Percentiles rank a stretch among this genome's conserved stretches.
Evolutionary conservation across 2,329 filamentous ascomycete species (phyloP).

Genomic region (Phaeosphaeriaceae sp.): DNA sequence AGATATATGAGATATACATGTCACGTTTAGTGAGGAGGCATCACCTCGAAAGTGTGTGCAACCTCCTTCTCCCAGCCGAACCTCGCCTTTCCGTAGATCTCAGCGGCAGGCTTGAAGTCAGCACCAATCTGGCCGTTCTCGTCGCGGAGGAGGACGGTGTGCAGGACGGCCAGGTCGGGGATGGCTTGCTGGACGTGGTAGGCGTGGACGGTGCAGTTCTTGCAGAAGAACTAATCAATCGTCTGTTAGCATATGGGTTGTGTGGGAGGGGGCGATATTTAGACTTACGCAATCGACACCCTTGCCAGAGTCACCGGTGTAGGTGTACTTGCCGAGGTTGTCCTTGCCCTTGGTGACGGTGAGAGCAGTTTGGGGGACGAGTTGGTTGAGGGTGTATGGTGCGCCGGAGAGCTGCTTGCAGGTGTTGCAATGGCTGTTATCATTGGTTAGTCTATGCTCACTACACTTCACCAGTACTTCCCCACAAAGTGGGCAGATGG

Average conservation of each 20-base stretch:
- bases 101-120: slow-evolving; percentile 58
- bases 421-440: slow-evolving; percentile 61
- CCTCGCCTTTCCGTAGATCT: slow-evolving; percentile 63
- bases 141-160: slow-evolving; percentile 58
- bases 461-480: not conserved
- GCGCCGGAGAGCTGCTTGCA: slow-evolving; percentile 62
- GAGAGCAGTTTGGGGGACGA: slow-evolving; percentile 58
- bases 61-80: slow-evolving; percentile 61
- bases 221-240: slow-evolving; percentile 58
- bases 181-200: slow-evolving; percentile 64
- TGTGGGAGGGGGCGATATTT: not conserved
- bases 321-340: slow-evolving; percentile 58
- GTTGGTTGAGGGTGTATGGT: slow-evolving; percentile 62
- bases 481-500: not conserved
- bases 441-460: not conserved
- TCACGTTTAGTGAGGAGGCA: slow-evolving; percentile 48
- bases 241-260: not conserved
- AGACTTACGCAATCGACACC: slow-evolving; percentile 56
- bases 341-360: slow-evolving; percentile 60
- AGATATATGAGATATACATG: not conserved
- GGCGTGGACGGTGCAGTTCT: slow-evolving; percentile 62
- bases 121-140: slow-evolving; percentile 40
- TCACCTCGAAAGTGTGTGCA: slow-evolving; percentile 53
- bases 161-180: slow-evolving; percentile 60
- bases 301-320: slow-evolving; percentile 65